Conservation (phyloP, 2,329 filamentous ascomycete genomes). For the Ceratocystis eucalypticola region DNA sequence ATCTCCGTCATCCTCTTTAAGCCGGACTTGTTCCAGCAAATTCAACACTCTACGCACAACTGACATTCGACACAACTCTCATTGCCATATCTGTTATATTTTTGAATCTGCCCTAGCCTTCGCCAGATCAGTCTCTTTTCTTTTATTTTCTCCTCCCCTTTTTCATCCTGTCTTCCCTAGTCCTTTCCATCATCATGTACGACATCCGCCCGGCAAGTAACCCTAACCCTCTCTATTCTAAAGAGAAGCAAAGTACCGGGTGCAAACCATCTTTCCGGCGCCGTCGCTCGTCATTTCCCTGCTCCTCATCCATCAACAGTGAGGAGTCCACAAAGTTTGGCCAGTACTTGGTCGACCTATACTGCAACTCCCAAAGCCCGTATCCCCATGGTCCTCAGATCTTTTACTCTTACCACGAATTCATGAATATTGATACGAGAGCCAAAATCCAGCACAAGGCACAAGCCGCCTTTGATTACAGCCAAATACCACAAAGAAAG, state of each 20-base stretch:
- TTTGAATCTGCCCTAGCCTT: background rate
- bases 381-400: slow-evolving; percentile 4
- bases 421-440: background rate
- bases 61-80: too few relatives aligned
- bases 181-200: background rate
- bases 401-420: background rate
- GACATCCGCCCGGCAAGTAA: background rate
- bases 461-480: background rate
- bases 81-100: background rate
- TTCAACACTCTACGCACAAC: background rate
- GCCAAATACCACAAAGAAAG: background rate
- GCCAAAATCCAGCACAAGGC: background rate
- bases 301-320: background rate
- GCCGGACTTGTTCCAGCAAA: background rate
- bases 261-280: background rate
- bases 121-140: background rate
- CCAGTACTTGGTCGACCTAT: background rate
- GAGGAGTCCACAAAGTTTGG: background rate
- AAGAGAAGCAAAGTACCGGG: too few relatives aligned
- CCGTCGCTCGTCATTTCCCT: background rate
- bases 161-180: background rate
- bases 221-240: background rate
- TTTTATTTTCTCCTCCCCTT: background rate
- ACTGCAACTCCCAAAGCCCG: slow-evolving; percentile 1
- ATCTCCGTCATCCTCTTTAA: background rate